Conservation (phyloP, 1,284 basidiomycete species). For the Trametes pubescens region DNA sequence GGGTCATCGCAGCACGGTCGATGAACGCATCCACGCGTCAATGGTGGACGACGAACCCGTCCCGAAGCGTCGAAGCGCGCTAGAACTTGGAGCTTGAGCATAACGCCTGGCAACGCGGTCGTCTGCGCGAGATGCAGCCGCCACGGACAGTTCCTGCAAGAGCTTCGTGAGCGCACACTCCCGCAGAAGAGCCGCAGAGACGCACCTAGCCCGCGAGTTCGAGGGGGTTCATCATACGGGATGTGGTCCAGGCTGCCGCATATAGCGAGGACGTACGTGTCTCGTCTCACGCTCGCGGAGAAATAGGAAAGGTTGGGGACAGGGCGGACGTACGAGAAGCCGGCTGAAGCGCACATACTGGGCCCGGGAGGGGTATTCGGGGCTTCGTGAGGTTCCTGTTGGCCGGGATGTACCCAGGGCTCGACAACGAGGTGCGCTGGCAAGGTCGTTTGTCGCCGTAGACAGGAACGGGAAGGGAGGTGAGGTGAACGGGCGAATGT, state of each 20-base stretch:
- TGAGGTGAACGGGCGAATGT: neutral
- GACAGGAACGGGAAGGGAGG: neutral
- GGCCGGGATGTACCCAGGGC: neutral
- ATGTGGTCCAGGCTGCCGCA: neutral
- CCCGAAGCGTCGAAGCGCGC: too few relatives aligned
- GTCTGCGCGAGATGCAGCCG: too few relatives aligned
- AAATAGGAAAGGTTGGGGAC: constrained; percentile 2
- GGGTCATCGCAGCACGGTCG: too few relatives aligned
- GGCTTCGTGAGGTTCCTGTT: neutral
- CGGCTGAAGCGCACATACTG: neutral
- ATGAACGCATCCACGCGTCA: too few relatives aligned
- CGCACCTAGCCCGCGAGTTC: too few relatives aligned
- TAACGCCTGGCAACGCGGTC: too few relatives aligned
- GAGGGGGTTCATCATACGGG: too few relatives aligned
- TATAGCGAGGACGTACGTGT: neutral
- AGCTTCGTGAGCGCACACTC: too few relatives aligned
- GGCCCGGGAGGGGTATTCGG: constrained; percentile 2
- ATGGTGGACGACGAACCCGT: too few relatives aligned
- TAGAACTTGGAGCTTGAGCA: too few relatives aligned
- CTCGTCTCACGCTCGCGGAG: constrained; percentile 11
- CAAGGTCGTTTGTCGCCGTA: neutral
- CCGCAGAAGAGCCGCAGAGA: too few relatives aligned
- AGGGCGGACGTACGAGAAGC: constrained; percentile 1
- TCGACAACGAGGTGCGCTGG: neutral
- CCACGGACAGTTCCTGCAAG: too few relatives aligned